These are phyloP conservation scores for Lactifluus hygrophoroides DNA, from an alignment of 768 basidiomycete genomes.

Conservation along the genomic window DNA sequence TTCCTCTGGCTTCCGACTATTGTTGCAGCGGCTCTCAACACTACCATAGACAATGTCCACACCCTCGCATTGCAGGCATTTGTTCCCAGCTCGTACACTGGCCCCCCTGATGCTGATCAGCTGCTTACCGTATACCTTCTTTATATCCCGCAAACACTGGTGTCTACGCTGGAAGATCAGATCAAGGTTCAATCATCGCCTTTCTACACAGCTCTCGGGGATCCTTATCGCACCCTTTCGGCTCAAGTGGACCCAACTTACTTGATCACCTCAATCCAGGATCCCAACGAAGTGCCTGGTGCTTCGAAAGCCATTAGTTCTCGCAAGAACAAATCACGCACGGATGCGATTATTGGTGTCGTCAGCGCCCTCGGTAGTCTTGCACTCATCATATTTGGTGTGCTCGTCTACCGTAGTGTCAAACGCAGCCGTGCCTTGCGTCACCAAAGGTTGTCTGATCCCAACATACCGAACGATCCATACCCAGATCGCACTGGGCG, in stretches of 20 bases:
- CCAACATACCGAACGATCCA: conserved; percentile 32
- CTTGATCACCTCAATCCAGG: conserved; percentile 39
- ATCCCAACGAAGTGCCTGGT: conserved; percentile 27
- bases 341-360: conserved; percentile 88
- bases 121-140: conserved; percentile 67
- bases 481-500: conserved; percentile 46
- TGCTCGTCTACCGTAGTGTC: conserved; percentile 61
- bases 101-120: conserved; percentile 35
- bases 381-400: conserved; percentile 60
- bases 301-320: conserved; percentile 17
- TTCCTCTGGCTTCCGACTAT: conserved; percentile 60
- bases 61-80: conserved; percentile 62
- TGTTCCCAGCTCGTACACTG: conserved; percentile 48
- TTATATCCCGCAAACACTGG: conserved; percentile 49
- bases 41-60: conserved; percentile 32
- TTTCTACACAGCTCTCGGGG: conserved; percentile 51
- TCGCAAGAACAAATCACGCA: conserved; percentile 40
- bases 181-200: conserved; percentile 51
- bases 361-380: conserved; percentile 75
- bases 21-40: conserved; percentile 37
- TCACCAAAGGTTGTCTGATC: conserved; percentile 65
- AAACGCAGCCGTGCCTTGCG: conserved; percentile 59
- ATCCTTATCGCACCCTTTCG: conserved; percentile 48
- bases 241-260: conserved; percentile 61
- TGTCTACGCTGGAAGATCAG: conserved; percentile 54